Conservation (phyloP, 2,329 filamentous ascomycete species). For the Xylariaceae sp. region DNA sequence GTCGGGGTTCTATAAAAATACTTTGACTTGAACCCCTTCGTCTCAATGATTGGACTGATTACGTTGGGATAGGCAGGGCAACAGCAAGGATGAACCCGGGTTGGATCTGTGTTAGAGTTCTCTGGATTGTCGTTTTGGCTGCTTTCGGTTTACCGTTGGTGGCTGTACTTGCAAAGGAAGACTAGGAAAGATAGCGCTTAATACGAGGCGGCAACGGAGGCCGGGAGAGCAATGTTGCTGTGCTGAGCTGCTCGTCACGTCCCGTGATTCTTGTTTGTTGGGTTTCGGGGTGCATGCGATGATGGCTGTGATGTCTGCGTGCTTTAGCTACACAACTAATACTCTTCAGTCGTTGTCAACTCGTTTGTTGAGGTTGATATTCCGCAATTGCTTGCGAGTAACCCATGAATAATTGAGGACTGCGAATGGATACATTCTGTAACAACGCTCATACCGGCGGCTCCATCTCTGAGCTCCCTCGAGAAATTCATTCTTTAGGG, state of each 20-base stretch:
- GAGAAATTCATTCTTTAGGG: too few species aligned
- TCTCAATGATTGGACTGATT: not conserved
- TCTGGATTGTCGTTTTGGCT: not conserved
- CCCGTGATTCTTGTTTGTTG: not conserved
- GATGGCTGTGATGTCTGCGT: too few species aligned
- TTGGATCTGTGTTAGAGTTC: not conserved
- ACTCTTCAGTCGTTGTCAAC: too few species aligned
- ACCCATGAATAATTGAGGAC: too few species aligned
- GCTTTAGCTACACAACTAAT: too few species aligned
- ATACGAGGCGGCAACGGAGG: conserved; percentile 5
- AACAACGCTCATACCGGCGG: too few species aligned
- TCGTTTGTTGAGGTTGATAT: too few species aligned
- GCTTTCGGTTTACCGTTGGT: not conserved
- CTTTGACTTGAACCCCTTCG: not conserved
- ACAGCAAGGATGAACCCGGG: not conserved
- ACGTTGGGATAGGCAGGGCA: not conserved
- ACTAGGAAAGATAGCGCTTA: not conserved
- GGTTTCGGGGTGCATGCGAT: not conserved
- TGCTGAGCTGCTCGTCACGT: not conserved
- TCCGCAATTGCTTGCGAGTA: too few species aligned
- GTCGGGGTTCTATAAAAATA: not conserved
- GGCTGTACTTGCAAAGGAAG: not conserved
- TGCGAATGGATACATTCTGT: too few species aligned
- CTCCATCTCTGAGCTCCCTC: too few species aligned
- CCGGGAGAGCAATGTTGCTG: not conserved